Evolutionary conservation across 1,284 basidiomycete genomes (phyloP).

Genomic region (Leccinum laetum): DNA sequence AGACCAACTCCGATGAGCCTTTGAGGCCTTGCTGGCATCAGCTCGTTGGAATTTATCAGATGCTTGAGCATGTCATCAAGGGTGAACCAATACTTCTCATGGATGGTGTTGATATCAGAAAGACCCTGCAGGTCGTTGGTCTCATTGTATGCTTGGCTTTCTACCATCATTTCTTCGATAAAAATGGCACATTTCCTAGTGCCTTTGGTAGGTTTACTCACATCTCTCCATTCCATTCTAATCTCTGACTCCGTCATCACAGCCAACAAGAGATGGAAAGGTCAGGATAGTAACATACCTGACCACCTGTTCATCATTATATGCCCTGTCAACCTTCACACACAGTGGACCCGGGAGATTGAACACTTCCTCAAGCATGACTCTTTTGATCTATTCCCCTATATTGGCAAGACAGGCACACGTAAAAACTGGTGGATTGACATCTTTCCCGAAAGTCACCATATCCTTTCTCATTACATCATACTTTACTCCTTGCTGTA

Average conservation of each 20-base stretch:
- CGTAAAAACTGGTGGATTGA: background rate
- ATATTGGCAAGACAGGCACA: background rate
- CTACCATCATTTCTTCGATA: background rate
- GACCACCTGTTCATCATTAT: background rate
- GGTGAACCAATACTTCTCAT: constrained; percentile 8
- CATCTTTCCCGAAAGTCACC: background rate
- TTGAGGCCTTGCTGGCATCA: constrained; percentile 17
- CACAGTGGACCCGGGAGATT: constrained; percentile 2
- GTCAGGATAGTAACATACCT: background rate
- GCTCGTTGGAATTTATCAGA: constrained; percentile 11
- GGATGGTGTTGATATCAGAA: constrained; percentile 18
- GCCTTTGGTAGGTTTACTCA: constrained; percentile 2
- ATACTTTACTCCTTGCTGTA: background rate
- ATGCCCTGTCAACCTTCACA: constrained; percentile 3
- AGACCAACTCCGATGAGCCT: background rate
- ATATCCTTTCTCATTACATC: background rate
- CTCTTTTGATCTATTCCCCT: background rate
- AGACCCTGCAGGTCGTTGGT: constrained; percentile 13
- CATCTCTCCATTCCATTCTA: background rate
- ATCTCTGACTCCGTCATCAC: background rate
- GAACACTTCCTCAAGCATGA: background rate
- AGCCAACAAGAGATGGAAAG: constrained; percentile 1
- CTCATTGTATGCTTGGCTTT: constrained; percentile 5
- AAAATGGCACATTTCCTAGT: constrained; percentile 6
- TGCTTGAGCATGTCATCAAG: constrained; percentile 8